phyloP scores from a whole-genome alignment of 176 grass and related monocot species.

The Raddia guianensis region DNA sequence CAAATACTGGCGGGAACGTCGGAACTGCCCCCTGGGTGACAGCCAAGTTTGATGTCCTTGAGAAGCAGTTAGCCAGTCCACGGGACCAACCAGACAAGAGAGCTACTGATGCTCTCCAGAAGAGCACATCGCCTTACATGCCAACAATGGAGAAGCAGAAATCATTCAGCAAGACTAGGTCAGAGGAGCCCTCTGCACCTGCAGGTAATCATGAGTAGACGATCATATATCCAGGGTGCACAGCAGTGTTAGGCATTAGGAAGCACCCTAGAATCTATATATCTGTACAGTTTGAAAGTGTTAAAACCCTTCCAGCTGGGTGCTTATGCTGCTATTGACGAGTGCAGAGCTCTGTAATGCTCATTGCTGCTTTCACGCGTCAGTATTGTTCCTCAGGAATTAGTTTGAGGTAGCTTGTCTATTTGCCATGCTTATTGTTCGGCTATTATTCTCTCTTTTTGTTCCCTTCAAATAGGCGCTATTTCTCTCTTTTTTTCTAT shows the following conservation, averaged over 20 bases:
- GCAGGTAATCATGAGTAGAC: constrained; percentile 36
- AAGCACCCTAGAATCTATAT: neutral
- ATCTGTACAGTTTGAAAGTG: constrained; percentile 27
- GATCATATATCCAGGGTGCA: neutral
- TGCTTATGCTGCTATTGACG: neutral
- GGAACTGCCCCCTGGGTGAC: constrained; percentile 75
- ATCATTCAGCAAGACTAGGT: constrained; percentile 51
- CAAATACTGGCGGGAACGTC: constrained; percentile 61
- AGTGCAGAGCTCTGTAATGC: neutral
- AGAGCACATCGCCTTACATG: constrained; percentile 58
- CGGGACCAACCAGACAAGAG: constrained; percentile 57
- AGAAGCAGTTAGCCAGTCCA: constrained; percentile 76
- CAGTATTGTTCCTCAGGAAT: neutral
- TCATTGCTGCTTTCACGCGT: neutral
- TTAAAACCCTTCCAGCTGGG: neutral
- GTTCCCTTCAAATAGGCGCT: neutral
- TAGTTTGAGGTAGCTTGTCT: neutral
- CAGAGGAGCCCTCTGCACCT: constrained; percentile 36
- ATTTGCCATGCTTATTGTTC: too few relatives aligned
- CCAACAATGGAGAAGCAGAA: constrained; percentile 72
- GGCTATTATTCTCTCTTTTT: neutral
- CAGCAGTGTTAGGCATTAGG: neutral
- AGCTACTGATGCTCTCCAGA: constrained; percentile 45
- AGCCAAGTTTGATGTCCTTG: constrained; percentile 79
- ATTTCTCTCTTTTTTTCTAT: neutral